Evolutionary conservation across 768 basidiomycete species (phyloP).

Genomic region (Daedalea quercina): DNA sequence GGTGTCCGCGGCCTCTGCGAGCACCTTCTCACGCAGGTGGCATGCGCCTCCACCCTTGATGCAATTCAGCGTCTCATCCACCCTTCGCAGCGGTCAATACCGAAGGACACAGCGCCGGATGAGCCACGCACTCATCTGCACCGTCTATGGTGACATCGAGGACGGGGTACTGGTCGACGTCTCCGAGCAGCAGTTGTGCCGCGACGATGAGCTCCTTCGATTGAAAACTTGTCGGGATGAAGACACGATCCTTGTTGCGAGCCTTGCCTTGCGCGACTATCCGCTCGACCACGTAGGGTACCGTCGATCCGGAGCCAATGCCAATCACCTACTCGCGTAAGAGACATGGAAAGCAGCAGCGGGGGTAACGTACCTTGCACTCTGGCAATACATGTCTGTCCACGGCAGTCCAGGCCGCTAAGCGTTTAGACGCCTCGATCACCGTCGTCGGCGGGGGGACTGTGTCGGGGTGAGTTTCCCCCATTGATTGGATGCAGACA

Average conservation of each 20-base stretch:
- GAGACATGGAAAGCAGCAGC: neutral
- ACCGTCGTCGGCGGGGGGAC: conserved; percentile 28
- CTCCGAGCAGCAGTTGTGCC: conserved; percentile 72
- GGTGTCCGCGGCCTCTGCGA: conserved; percentile 91
- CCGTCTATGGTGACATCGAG: conserved; percentile 98
- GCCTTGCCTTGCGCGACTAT: conserved; percentile 78
- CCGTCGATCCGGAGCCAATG: conserved; percentile 89
- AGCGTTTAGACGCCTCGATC: conserved; percentile 79
- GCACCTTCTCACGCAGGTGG: conserved; percentile 93
- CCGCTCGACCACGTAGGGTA: conserved; percentile 94
- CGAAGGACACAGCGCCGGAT: neutral
- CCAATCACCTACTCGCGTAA: conserved; percentile 59
- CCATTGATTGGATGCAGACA: neutral
- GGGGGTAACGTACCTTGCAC: conserved; percentile 57
- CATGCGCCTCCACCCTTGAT: conserved; percentile 98
- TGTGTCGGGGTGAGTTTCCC: neutral
- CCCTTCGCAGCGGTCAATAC: conserved; percentile 39
- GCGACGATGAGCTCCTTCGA: conserved; percentile 91
- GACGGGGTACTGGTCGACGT: conserved; percentile 80
- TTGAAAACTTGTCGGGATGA: conserved; percentile 96
- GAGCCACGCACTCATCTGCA: conserved; percentile 77
- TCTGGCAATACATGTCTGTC: conserved; percentile 80
- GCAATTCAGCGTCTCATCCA: conserved; percentile 79
- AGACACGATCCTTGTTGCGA: conserved; percentile 74
- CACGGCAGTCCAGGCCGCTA: conserved; percentile 93